Percentiles rank a stretch among this genome's conserved stretches.
Conservation (phyloP, 2,329 filamentous ascomycete genomes). For the Pyricularia grisea region DNA sequence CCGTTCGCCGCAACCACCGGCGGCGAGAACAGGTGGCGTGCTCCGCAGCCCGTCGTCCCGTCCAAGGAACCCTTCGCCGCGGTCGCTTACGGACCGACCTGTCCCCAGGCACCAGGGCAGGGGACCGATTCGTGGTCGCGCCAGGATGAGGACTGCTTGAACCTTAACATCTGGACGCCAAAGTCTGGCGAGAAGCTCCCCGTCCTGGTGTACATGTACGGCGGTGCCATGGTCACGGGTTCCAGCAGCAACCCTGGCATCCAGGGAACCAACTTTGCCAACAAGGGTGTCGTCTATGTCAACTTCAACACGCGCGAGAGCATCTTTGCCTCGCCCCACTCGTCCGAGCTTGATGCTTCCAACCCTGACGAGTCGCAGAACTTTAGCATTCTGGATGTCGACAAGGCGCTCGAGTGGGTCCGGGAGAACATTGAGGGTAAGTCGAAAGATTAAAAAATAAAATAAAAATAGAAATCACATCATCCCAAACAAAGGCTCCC, state of each 20-base stretch:
- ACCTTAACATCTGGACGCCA: slow-evolving; percentile 1
- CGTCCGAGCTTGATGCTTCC: background rate
- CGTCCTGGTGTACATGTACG: slow-evolving; percentile 3
- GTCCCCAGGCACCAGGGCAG: background rate
- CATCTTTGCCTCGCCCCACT: slow-evolving; percentile 3
- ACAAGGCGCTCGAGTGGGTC: slow-evolving; percentile 1
- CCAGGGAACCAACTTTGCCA: background rate
- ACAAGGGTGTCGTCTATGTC: slow-evolving; percentile 1
- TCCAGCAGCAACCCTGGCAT: slow-evolving; percentile 2
- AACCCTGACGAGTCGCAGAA: slow-evolving; percentile 3
- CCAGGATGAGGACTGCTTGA: slow-evolving; percentile 4
- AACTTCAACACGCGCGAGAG: slow-evolving; percentile 3
- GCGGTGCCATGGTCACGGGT: slow-evolving; percentile 1
- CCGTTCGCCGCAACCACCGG: background rate
- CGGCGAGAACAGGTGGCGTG: slow-evolving; percentile 3
- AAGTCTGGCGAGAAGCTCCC: background rate
- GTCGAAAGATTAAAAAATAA: background rate
- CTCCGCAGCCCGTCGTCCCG: background rate
- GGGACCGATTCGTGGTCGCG: background rate
- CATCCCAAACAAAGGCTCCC: no score
- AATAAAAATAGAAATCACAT: background rate
- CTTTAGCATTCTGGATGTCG: slow-evolving; percentile 5
- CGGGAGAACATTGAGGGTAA: background rate
- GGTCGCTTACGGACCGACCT: slow-evolving; percentile 1
- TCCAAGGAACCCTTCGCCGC: background rate